Evolutionary conservation across 169 alveolate genomes (phyloP), one percentile per base, ranked within the genome.

Genomic region (Cryptosporidium felis): DNA sequence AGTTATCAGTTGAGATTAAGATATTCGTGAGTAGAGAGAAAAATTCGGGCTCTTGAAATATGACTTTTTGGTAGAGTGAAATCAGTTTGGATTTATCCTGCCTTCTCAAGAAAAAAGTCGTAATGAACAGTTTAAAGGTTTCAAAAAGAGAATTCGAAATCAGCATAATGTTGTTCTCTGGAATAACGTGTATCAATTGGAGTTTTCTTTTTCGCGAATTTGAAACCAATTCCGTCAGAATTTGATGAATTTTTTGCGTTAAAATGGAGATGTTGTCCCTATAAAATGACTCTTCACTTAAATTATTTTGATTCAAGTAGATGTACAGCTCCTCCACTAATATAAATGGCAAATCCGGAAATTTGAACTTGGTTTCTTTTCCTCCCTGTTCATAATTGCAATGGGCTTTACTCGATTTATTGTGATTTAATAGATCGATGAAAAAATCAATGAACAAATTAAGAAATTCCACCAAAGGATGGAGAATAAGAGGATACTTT

Each of bases 331-430:
- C 85, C 28, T 74, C 85, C 44, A 74, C 41, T 0, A 74, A 38
- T 12, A 74, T 34, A 74, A 74, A 74, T 14, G 85, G 85, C 5
- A 74, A 58, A 23, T 74, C 85, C 8, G 85, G 85, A 53, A 74
- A 74, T 9, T 65, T 62, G 36, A 45, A 26, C n/a, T 23, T 44
- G 12, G 30, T 32, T 0, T 74, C 26, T 14, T n/a, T 30, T 28
- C 23, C 4, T 30, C n/a, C 30, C 16, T 47, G 23, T 1, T 53
- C 56, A n/a, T n/a, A n/a, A n/a, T n/a, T n/a, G 14, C 30, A 3
- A 14, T 18, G 5, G 9, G 23, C 44, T 9, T 2, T 56, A 3
- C 23, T 42, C 62, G 32, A 4, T 12, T 9, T 28, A 38, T 38
- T 56, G 38, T 3, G 36, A 21, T 36, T 32, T 3, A 51, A 56